phyloP scores from a whole-genome alignment of 2,329 filamentous ascomycete species.

The Byssothecium circinans region DNA sequence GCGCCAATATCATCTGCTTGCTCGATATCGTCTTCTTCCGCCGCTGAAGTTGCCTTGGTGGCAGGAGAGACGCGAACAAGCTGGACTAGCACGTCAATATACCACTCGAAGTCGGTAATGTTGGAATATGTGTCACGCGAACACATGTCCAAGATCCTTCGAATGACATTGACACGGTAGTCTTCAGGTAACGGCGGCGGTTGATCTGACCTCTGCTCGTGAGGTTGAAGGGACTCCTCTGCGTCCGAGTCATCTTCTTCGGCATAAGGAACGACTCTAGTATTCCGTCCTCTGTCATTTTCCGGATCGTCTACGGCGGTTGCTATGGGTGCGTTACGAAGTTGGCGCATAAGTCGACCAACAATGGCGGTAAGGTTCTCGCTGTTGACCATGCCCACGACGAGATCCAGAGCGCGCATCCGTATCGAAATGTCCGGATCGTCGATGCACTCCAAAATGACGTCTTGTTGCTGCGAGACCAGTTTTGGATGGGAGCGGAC shows the following conservation, averaged over 20 bases:
- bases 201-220: constrained; percentile 52
- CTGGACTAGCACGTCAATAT: constrained; percentile 85
- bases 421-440: constrained; percentile 95
- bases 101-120: constrained; percentile 94
- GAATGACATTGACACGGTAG: constrained; percentile 81
- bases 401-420: constrained; percentile 86
- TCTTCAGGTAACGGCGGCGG: constrained; percentile 75
- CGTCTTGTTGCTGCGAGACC: constrained; percentile 90
- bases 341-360: constrained; percentile 81
- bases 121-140: constrained; percentile 84
- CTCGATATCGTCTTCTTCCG: constrained; percentile 30
- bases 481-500: constrained; percentile 84
- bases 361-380: constrained; percentile 85
- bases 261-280: constrained; percentile 51
- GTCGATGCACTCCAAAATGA: constrained; percentile 94
- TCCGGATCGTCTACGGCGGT: constrained; percentile 49
- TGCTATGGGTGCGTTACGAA: constrained; percentile 65
- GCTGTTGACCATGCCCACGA: constrained; percentile 88
- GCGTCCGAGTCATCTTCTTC: constrained; percentile 62
- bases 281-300: constrained; percentile 50
- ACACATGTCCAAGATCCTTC: constrained; percentile 84
- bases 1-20: constrained; percentile 58
- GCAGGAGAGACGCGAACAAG: constrained; percentile 71
- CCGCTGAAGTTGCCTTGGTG: constrained; percentile 34
- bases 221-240: constrained; percentile 57